These are phyloP conservation scores for Penicillium ochrochloron DNA, from an alignment of 495 filamentous ascomycete species.

Conservation along the genomic window DNA sequence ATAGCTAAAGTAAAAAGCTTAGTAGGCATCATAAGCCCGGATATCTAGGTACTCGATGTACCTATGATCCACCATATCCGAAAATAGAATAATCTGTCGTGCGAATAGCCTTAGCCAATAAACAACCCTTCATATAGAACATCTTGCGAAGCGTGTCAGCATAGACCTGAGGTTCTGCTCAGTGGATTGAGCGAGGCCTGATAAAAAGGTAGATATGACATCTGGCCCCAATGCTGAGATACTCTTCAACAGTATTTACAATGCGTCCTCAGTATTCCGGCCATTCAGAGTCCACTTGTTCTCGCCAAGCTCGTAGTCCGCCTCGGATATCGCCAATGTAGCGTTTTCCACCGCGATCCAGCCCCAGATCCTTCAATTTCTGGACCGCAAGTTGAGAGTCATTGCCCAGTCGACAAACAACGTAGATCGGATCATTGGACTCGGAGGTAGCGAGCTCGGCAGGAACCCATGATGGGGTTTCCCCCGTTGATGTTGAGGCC, in stretches of 20 bases:
- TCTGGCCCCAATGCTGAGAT: neutral
- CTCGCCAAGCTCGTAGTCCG: conserved; percentile 83
- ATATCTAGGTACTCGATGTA: too few relatives aligned
- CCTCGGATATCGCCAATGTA: conserved; percentile 79
- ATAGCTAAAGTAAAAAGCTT: too few relatives aligned
- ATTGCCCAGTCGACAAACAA: conserved; percentile 85
- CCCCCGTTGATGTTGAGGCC: conserved; percentile 26
- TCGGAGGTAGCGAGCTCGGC: conserved; percentile 28
- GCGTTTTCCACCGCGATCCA: conserved; percentile 59
- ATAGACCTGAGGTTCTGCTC: neutral
- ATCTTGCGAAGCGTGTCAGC: neutral
- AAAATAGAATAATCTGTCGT: too few relatives aligned
- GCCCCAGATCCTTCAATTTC: conserved; percentile 68
- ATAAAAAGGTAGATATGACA: neutral
- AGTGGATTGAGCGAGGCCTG: too few relatives aligned
- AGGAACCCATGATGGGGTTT: conserved; percentile 46
- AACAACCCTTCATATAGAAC: neutral
- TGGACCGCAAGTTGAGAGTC: conserved; percentile 83
- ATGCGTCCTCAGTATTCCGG: conserved; percentile 60
- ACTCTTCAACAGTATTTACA: neutral
- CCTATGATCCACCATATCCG: too few relatives aligned
- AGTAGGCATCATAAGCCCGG: too few relatives aligned
- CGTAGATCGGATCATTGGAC: conserved; percentile 59
- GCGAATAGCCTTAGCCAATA: too few relatives aligned
- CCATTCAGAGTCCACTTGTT: conserved; percentile 72